Evolutionary conservation across 768 basidiomycete species (phyloP), one percentile per base, ranked within the genome.

Genomic region (Austroboletus eburneus): DNA sequence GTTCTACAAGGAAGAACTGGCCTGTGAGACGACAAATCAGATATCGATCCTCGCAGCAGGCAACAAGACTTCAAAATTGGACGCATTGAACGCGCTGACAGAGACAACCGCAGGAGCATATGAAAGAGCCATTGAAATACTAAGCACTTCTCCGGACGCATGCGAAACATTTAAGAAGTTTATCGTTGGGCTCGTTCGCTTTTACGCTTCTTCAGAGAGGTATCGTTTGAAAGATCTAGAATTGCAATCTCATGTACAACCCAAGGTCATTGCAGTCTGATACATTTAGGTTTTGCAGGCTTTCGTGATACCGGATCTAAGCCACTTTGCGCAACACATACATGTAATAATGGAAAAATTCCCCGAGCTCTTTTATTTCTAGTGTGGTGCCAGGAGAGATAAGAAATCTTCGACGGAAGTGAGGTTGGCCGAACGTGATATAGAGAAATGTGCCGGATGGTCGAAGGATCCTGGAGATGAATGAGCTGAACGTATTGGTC

Each of bases 401-500:
- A 16, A 93, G 68, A 63, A 80, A 90, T 17, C 79, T 80, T 46
- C 74, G 72, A 33, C 91, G 82, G 62, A 93, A 92, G 61, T 93
- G 91, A 1, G 91, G 91, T 61, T 92, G 91, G 4, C 90, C 91
- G 54, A 92, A 91, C 5, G 90, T 92, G 48, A 92, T 66, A 62
- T 91, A 91, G 38, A 92, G 64, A 64, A 91, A 88, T 3, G 71
- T 52, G 0, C 86, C 85, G 2, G 50, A 66, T n/a, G 67, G 60
- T n/a, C 75, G 75, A 17, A 91, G 75, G 8, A 88, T 79, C 54
- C 87, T 89, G 51, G 2, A 14, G 17, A 39, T 32, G 13, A 12
- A 40, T 17, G 17, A 29, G 25, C 8, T 37, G 18, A 35, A 20
- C 33, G 20, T 32, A 18, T 29, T 18, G 22, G 39, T 17, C 20